These are phyloP conservation scores for Melanopsichium pennsylvanicum DNA, from an alignment of 1,284 basidiomycete genomes.

Conservation along the genomic window DNA sequence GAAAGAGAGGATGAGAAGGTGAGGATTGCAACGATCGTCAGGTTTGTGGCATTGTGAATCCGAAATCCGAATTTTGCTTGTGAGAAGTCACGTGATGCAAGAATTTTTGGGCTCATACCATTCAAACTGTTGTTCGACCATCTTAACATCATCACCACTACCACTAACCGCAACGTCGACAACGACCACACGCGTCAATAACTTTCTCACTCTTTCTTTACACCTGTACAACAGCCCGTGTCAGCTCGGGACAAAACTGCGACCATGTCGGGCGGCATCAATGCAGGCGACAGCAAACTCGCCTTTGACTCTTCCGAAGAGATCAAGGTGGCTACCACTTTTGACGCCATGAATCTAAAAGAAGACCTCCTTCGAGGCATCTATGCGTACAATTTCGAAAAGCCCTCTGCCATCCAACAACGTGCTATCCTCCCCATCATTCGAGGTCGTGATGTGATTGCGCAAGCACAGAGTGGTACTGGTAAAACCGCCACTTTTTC, in stretches of 20 bases:
- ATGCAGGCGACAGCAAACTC: conserved; percentile 71
- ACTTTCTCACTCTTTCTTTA: neutral
- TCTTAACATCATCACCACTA: neutral
- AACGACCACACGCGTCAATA: neutral
- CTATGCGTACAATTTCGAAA: conserved; percentile 83
- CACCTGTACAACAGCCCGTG: neutral
- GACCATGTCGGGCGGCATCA: conserved; percentile 49
- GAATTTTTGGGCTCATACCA: conserved; percentile 7
- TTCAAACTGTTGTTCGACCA: neutral
- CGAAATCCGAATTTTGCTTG: conserved; percentile 18
- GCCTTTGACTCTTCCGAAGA: conserved; percentile 97
- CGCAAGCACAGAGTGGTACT: conserved; percentile 98
- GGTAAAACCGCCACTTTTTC: conserved; percentile 96
- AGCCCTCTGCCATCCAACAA: conserved; percentile 56
- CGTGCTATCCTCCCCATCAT: conserved; percentile 63
- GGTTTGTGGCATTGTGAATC: neutral
- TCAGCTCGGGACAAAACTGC: no score
- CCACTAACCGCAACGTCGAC: neutral
- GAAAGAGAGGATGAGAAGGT: neutral
- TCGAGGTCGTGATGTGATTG: conserved; percentile 88
- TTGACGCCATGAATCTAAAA: conserved; percentile 89
- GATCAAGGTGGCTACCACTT: conserved; percentile 73
- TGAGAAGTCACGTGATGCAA: conserved; percentile 13
- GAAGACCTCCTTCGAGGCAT: conserved; percentile 95
- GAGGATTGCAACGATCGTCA: no score